Evolutionary conservation across 495 filamentous ascomycete species (phyloP).

Genomic region (Penicillium psychrofluorescens): DNA sequence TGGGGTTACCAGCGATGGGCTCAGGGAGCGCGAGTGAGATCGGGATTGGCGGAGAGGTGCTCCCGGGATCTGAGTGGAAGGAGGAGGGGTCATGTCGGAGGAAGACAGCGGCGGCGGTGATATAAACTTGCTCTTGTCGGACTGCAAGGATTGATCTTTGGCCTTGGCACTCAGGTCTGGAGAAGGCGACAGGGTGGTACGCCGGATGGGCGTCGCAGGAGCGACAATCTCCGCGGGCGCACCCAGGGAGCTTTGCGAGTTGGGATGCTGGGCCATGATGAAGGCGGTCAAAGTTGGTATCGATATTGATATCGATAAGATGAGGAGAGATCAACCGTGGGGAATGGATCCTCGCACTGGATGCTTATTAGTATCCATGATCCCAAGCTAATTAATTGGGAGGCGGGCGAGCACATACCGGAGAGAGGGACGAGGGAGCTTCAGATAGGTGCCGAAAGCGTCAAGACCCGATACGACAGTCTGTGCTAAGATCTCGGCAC

Average conservation of each 20-base stretch:
- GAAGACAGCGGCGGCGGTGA: constrained; percentile 36
- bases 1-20: constrained; percentile 47
- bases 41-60: constrained; percentile 30
- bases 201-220: constrained; percentile 28
- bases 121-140: constrained; percentile 25
- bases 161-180: constrained; percentile 28
- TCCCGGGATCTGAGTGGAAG: constrained; percentile 58
- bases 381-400: constrained; percentile 4
- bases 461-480: no score
- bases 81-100: constrained; percentile 63
- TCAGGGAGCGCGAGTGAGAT: constrained; percentile 29
- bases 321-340: constrained; percentile 9
- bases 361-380: constrained; percentile 9
- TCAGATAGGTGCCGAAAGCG: neutral
- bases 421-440: constrained; percentile 1
- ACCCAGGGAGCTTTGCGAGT: constrained; percentile 32
- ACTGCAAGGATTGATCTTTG: constrained; percentile 21
- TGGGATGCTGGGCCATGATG: constrained; percentile 32
- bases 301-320: constrained; percentile 6
- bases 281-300: constrained; percentile 1
- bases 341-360: constrained; percentile 19
- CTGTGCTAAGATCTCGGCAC: no score
- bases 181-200: constrained; percentile 34
- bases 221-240: constrained; percentile 33
- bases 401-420: constrained; percentile 26